Percentiles rank a stretch among this genome's conserved stretches.
Conservation (phyloP, 2,329 filamentous ascomycete species). For the Diaporthe citrichinensis region DNA sequence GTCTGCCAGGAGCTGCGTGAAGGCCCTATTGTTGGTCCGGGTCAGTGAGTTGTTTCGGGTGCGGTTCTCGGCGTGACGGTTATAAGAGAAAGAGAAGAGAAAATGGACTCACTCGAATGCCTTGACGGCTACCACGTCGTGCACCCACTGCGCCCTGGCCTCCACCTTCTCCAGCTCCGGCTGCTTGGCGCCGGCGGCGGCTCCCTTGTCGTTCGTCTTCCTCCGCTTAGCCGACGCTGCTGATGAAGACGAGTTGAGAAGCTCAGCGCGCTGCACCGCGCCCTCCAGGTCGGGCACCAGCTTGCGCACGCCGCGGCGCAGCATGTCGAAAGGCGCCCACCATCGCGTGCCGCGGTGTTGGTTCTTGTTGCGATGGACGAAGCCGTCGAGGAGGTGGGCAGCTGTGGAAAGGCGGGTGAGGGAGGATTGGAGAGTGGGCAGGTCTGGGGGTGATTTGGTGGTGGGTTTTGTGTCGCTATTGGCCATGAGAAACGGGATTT, state of each 20-base stretch:
- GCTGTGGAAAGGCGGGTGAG: conserved; percentile 55
- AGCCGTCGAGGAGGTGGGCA: conserved; percentile 74
- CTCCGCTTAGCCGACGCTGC: conserved; percentile 38
- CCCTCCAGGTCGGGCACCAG: conserved; percentile 60
- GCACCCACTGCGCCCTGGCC: conserved; percentile 56
- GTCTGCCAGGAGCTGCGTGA: conserved; percentile 79
- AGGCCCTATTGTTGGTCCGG: conserved; percentile 61
- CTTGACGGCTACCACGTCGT: conserved; percentile 55
- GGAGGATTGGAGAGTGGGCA: conserved; percentile 38
- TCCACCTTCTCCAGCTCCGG: conserved; percentile 38
- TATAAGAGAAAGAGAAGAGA: fast-evolving
- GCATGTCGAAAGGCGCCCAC: conserved; percentile 81
- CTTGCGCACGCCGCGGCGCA: conserved; percentile 76
- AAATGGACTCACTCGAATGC: conserved; percentile 59
- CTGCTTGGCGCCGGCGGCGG: background rate
- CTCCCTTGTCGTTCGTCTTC: conserved; percentile 21
- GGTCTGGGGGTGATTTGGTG: background rate
- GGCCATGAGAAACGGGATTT: background rate
- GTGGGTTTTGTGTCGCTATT: background rate
- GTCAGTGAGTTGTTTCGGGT: too few relatives aligned
- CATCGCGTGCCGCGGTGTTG: conserved; percentile 87
- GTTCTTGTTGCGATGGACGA: conserved; percentile 90
- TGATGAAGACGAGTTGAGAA: conserved; percentile 28
- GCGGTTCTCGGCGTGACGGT: background rate
- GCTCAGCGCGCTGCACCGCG: conserved; percentile 42